Conservation (phyloP, 768 basidiomycete genomes). For the Mycena latifolia region DNA sequence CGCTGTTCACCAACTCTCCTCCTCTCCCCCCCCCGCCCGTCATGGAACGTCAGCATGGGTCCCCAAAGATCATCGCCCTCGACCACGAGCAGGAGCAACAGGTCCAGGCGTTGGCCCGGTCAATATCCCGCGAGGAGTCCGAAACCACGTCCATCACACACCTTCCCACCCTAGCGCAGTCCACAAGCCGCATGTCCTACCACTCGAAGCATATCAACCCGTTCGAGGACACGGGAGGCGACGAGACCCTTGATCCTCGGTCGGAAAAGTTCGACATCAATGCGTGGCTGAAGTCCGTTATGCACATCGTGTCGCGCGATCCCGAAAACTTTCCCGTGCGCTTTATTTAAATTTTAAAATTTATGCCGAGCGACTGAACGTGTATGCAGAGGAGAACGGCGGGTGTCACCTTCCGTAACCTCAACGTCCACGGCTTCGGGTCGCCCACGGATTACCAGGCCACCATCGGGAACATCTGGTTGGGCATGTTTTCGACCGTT, state of each 20-base stretch:
- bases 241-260: conserved; percentile 48
- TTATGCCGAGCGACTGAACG: background rate
- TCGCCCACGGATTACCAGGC: conserved; percentile 54
- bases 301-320: conserved; percentile 41
- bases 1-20: too few relatives aligned
- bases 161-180: conserved; percentile 8
- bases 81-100: conserved; percentile 25
- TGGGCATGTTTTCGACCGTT: conserved; percentile 36
- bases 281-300: conserved; percentile 47
- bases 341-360: background rate
- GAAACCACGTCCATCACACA: background rate
- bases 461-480: conserved; percentile 51
- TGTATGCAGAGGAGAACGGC: conserved; percentile 35
- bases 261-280: conserved; percentile 48
- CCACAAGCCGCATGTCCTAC: background rate
- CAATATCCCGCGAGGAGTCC: conserved; percentile 21
- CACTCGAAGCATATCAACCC: conserved; percentile 32
- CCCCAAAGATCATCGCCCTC: conserved; percentile 22
- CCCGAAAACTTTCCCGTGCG: conserved; percentile 41
- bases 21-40: background rate
- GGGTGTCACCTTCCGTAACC: conserved; percentile 52
- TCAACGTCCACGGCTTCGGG: conserved; percentile 49
- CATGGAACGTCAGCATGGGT: conserved; percentile 17
- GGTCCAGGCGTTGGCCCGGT: conserved; percentile 18
- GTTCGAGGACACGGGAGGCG: conserved; percentile 44